A percentile compares a stretch with the other conserved stretches of the same genome.
phyloP scores from a whole-genome alignment of 1,284 basidiomycete genomes.

The Melampsora americana region DNA sequence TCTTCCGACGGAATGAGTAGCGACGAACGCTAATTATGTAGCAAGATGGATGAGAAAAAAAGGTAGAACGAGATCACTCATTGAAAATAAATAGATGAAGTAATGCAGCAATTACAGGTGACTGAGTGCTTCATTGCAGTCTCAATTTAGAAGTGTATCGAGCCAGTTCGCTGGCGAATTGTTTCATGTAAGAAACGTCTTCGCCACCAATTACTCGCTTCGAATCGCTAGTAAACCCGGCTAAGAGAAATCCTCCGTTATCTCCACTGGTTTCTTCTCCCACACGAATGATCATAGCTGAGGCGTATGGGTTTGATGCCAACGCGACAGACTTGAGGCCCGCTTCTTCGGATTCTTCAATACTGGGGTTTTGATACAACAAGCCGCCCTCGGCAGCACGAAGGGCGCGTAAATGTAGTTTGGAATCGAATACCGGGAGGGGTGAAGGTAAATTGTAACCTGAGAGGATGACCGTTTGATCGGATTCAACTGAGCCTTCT shows the following conservation, averaged over 20 bases:
- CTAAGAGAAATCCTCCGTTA: constrained; percentile 31
- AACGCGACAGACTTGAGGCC: background rate
- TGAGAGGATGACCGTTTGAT: constrained; percentile 22
- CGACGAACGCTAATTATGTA: no score
- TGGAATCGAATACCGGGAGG: constrained; percentile 16
- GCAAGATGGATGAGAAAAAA: no score
- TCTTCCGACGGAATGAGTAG: no score
- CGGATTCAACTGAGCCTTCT: background rate
- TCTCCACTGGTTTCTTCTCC: background rate
- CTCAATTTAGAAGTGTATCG: constrained; percentile 15
- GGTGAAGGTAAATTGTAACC: constrained; percentile 27
- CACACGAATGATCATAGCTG: constrained; percentile 36
- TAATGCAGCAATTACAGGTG: no score
- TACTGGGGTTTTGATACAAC: constrained; percentile 42
- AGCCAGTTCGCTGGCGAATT: constrained; percentile 24
- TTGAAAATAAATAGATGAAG: no score
- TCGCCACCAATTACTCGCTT: constrained; percentile 38
- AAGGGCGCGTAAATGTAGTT: constrained; percentile 31
- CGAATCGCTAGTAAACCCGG: constrained; percentile 37
- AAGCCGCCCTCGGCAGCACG: constrained; percentile 17
- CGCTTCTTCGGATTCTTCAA: background rate
- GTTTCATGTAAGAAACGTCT: constrained; percentile 34
- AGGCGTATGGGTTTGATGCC: background rate
- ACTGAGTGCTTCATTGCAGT: no score
- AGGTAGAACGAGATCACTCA: no score